These are phyloP conservation scores for Saururus chinensis DNA, from an alignment of 164 flowering plant genomes.

Conservation along the genomic window DNA sequence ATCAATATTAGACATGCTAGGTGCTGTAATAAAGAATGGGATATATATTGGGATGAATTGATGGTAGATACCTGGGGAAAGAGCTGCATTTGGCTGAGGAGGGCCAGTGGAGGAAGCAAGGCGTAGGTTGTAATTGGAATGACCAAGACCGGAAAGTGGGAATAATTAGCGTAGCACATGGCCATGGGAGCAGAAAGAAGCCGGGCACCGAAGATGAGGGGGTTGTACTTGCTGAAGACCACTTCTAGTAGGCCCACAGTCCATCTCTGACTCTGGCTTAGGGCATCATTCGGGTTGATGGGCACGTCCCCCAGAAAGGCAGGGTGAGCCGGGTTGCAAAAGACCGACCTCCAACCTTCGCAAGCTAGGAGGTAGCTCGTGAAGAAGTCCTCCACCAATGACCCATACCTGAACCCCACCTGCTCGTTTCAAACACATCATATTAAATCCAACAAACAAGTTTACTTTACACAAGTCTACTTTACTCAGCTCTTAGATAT, in stretches of 20 bases:
- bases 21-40: background rate
- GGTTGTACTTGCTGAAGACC: conserved; percentile 33
- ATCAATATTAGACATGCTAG: no score
- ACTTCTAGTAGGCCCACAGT: conserved; percentile 43
- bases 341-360: conserved; percentile 65
- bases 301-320: conserved; percentile 69
- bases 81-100: conserved; percentile 30
- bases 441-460: no score
- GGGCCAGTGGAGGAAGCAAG: conserved; percentile 53
- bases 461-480: no score
- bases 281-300: conserved; percentile 28
- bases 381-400: conserved; percentile 60
- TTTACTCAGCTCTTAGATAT: no score
- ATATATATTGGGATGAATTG: background rate
- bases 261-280: conserved; percentile 64
- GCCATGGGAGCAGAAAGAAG: conserved; percentile 22
- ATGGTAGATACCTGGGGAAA: conserved; percentile 51
- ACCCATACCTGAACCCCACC: conserved; percentile 75
- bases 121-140: conserved; percentile 44
- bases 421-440: conserved; percentile 4
- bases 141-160: conserved; percentile 33
- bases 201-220: conserved; percentile 32
- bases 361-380: conserved; percentile 59
- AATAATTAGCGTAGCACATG: conserved; percentile 14
- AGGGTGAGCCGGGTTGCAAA: conserved; percentile 54